phyloP scores from a whole-genome alignment of 176 grass and related monocot genomes.

The Carex parvula region DNA sequence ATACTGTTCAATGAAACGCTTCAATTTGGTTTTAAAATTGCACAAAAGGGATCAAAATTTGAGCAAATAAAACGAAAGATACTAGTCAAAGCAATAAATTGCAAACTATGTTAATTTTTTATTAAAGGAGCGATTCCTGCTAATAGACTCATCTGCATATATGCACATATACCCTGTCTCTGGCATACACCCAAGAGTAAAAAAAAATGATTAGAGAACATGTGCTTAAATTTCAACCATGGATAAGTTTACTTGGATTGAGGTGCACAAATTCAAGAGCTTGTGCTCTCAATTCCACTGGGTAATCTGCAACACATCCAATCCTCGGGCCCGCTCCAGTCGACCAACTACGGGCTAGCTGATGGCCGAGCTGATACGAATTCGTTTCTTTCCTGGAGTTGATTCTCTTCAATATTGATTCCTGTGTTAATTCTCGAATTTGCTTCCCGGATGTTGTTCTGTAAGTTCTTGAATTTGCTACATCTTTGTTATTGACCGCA shows the following conservation, averaged over 20 bases:
- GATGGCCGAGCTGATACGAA: constrained; percentile 66
- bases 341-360: constrained; percentile 45
- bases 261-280: constrained; percentile 57
- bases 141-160: neutral
- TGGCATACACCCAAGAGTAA: neutral
- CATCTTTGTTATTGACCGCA: neutral
- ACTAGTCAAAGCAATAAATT: neutral
- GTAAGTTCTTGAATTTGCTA: neutral
- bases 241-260: constrained; percentile 20
- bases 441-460: constrained; percentile 34
- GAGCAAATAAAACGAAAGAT: neutral
- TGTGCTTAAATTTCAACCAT: neutral
- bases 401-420: constrained; percentile 52
- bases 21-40: neutral
- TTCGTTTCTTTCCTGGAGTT: constrained; percentile 51
- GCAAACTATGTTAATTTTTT: neutral
- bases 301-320: constrained; percentile 70
- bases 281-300: constrained; percentile 45
- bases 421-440: constrained; percentile 30
- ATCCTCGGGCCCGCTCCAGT: constrained; percentile 65
- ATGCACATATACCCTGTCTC: neutral
- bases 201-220: neutral
- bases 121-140: neutral
- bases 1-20: neutral
- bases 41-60: neutral